These are phyloP conservation scores for Phylloporus sp. DNA, from an alignment of 768 basidiomycete genomes.

Conservation along the genomic window DNA sequence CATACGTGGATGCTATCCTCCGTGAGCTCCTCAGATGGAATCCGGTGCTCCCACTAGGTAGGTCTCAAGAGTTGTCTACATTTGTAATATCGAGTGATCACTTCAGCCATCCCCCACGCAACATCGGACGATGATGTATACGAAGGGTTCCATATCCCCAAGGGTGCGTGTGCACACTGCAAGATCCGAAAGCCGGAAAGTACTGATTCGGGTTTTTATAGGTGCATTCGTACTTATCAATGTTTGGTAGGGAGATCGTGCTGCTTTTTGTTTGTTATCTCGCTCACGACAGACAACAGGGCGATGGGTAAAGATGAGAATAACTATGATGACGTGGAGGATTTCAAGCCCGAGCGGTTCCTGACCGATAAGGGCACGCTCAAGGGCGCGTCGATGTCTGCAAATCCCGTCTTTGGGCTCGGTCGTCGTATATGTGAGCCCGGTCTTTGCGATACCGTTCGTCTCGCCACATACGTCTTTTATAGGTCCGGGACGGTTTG, in stretches of 20 bases:
- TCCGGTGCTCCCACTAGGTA: constrained; percentile 23
- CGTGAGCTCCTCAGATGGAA: constrained; percentile 32
- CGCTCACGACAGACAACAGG: constrained; percentile 9
- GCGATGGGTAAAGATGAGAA: constrained; percentile 23
- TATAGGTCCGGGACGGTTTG: constrained; percentile 21
- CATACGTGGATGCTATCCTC: constrained; percentile 40
- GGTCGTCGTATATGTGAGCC: constrained; percentile 23
- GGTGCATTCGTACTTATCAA: constrained; percentile 32
- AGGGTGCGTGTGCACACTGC: constrained; percentile 21
- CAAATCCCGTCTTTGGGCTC: constrained; percentile 24
- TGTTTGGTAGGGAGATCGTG: constrained; percentile 25
- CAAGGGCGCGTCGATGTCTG: constrained; percentile 5
- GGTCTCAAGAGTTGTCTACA: background rate
- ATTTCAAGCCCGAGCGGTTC: constrained; percentile 26
- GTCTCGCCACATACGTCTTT: background rate
- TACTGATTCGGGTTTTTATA: constrained; percentile 5
- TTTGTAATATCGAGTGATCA: background rate
- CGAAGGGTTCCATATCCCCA: constrained; percentile 38
- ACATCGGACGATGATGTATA: constrained; percentile 23
- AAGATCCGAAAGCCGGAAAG: background rate
- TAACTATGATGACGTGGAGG: constrained; percentile 15
- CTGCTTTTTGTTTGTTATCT: too few species aligned
- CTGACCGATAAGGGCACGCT: constrained; percentile 13
- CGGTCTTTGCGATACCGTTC: background rate
- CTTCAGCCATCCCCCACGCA: constrained; percentile 23